These are phyloP conservation scores for Ophiostoma perfectum DNA, from an alignment of 2,329 filamentous ascomycete species.

Conservation along the genomic window DNA sequence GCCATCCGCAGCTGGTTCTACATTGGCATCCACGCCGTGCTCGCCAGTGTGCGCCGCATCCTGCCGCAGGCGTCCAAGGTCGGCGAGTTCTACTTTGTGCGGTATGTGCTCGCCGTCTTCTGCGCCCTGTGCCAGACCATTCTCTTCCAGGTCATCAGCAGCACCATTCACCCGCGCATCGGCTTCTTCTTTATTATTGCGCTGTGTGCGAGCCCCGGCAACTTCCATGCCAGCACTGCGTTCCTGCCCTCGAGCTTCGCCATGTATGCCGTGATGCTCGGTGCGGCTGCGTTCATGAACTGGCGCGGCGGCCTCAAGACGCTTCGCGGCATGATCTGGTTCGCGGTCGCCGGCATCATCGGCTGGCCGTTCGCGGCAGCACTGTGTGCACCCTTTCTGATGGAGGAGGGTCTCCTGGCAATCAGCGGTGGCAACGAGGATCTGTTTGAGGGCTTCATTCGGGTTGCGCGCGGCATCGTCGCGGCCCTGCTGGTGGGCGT, in stretches of 20 bases:
- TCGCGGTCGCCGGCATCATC: slow-evolving; percentile 75
- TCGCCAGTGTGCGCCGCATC: slow-evolving; percentile 62
- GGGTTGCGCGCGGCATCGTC: slow-evolving; percentile 62
- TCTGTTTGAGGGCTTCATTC: slow-evolving; percentile 53
- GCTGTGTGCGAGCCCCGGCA: slow-evolving; percentile 74
- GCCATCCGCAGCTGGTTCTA: slow-evolving; percentile 96
- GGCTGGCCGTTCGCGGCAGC: slow-evolving; percentile 94
- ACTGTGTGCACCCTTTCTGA: slow-evolving; percentile 70
- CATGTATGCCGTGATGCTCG: slow-evolving; percentile 89
- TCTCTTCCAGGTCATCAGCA: slow-evolving; percentile 71
- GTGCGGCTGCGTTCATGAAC: slow-evolving; percentile 84
- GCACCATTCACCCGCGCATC: slow-evolving; percentile 73
- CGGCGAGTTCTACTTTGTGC: slow-evolving; percentile 81
- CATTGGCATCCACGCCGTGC: slow-evolving; percentile 67
- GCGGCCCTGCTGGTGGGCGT: slow-evolving; percentile 56
- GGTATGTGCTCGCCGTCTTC: slow-evolving; percentile 64
- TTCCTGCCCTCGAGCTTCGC: slow-evolving; percentile 92
- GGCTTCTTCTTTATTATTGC: slow-evolving; percentile 78
- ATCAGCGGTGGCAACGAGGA: slow-evolving; percentile 52
- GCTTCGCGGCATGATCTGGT: slow-evolving; percentile 81
- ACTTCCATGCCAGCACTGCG: slow-evolving; percentile 84
- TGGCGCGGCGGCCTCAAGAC: slow-evolving; percentile 76
- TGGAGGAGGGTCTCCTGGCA: slow-evolving; percentile 62
- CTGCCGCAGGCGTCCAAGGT: slow-evolving; percentile 58
- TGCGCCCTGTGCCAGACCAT: slow-evolving; percentile 80